Conservation (phyloP, 1,284 basidiomycete species). For the Stereum hirsutum region DNA sequence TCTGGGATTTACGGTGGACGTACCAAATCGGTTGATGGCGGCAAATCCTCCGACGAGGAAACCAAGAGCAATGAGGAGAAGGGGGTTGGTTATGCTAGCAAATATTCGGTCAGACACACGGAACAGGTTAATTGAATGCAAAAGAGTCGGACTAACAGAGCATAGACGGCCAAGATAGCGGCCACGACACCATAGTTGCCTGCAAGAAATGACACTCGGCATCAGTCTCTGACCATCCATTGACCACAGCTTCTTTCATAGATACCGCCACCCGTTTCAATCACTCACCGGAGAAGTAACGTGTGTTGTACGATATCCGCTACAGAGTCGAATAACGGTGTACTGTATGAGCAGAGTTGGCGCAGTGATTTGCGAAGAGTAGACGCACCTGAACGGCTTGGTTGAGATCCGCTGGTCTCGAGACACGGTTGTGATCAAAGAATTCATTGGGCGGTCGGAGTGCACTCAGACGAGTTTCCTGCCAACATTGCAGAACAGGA, state of each 20-base stretch:
- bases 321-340: conserved; percentile 19
- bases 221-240: conserved; percentile 1
- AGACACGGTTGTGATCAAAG: conserved; percentile 86
- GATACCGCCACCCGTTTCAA: neutral
- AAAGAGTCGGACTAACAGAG: conserved; percentile 51
- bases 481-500: conserved; percentile 10
- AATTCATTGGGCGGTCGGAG: conserved; percentile 77
- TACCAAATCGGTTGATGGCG: conserved; percentile 86
- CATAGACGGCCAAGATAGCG: conserved; percentile 79
- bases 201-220: conserved; percentile 15
- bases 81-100: conserved; percentile 55
- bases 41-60: conserved; percentile 92
- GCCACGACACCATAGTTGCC: conserved; percentile 88
- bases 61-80: conserved; percentile 75
- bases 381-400: conserved; percentile 55
- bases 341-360: conserved; percentile 1
- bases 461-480: conserved; percentile 81
- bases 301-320: conserved; percentile 93
- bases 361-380: neutral
- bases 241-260: neutral
- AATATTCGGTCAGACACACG: neutral
- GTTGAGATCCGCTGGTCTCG: conserved; percentile 69
- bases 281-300: conserved; percentile 78
- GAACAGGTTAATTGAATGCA: neutral
- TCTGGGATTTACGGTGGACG: conserved; percentile 20